Percentiles rank a stretch among this genome's conserved stretches.
Evolutionary conservation across 257 asterid genomes (phyloP).

Genomic region (Fraxinus excelsior): DNA sequence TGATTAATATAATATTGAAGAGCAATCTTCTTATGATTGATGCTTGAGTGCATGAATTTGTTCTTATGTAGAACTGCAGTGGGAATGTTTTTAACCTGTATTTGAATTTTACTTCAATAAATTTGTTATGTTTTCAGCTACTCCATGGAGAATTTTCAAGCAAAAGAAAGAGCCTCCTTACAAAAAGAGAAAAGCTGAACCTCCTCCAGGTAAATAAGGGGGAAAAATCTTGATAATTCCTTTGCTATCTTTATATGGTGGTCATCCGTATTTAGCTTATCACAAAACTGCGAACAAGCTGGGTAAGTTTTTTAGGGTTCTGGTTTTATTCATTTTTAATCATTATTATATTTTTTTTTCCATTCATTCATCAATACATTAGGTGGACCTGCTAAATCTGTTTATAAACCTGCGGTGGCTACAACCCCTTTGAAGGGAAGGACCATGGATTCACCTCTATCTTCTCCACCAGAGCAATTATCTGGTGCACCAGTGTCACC

Average conservation of each 20-base stretch:
- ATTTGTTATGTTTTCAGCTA: constrained; percentile 55
- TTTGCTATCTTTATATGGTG: constrained; percentile 20
- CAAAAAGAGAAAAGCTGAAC: constrained; percentile 72
- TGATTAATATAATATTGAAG: background rate
- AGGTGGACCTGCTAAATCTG: constrained; percentile 70
- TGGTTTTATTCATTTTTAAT: constrained; percentile 3
- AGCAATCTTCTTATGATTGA: constrained; percentile 26
- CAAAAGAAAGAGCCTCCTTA: constrained; percentile 75
- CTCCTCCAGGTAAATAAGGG: constrained; percentile 64
- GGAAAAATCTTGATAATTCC: constrained; percentile 21
- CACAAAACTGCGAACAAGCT: background rate
- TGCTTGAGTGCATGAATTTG: constrained; percentile 6
- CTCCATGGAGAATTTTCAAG: constrained; percentile 61
- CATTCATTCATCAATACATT: constrained; percentile 27
- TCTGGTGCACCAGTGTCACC: constrained; percentile 61
- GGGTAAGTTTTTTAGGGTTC: background rate
- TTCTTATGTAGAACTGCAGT: constrained; percentile 15
- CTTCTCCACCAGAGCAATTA: constrained; percentile 66
- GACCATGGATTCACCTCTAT: constrained; percentile 63
- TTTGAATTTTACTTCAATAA: constrained; percentile 20
- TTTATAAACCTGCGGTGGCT: constrained; percentile 57
- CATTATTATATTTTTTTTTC: constrained; percentile 8
- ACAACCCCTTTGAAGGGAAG: constrained; percentile 59
- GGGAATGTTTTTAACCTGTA: constrained; percentile 2
- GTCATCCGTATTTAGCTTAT: constrained; percentile 1